phyloP scores from a whole-genome alignment of 495 filamentous ascomycete genomes.

The Aspergillus affinis region DNA sequence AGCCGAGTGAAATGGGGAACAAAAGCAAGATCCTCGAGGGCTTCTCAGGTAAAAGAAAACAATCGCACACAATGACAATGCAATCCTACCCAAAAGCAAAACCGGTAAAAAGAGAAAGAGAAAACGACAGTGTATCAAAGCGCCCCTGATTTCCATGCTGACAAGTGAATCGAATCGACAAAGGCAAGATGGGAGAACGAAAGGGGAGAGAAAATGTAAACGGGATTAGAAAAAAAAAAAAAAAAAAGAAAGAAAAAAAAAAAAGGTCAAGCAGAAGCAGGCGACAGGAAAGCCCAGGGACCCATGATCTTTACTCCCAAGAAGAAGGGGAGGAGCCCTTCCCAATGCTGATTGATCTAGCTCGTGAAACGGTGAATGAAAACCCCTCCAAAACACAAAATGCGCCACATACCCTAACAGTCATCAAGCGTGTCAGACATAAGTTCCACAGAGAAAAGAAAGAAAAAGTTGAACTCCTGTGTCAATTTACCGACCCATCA shows the following conservation, averaged over 20 bases:
- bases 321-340: slow-evolving; percentile 38
- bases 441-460: slow-evolving; percentile 26
- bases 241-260: too few relatives aligned
- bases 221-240: slow-evolving; percentile 16
- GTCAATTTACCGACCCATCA: slow-evolving; percentile 55
- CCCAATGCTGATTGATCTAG: slow-evolving; percentile 51
- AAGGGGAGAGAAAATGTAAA: slow-evolving; percentile 9
- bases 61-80: slow-evolving; percentile 36
- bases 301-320: slow-evolving; percentile 44
- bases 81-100: slow-evolving; percentile 36
- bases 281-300: slow-evolving; percentile 27
- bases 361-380: slow-evolving; percentile 33
- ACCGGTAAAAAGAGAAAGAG: slow-evolving; percentile 16
- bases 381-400: slow-evolving; percentile 28
- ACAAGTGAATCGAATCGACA: slow-evolving; percentile 17
- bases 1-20: slow-evolving; percentile 15
- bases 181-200: slow-evolving; percentile 6
- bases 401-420: slow-evolving; percentile 48
- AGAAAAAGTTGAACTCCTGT: slow-evolving; percentile 5
- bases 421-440: slow-evolving; percentile 53
- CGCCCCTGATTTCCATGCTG: slow-evolving; percentile 43
- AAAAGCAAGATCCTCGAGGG: slow-evolving; percentile 14
- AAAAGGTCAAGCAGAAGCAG: slow-evolving; percentile 19
- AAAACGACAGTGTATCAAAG: slow-evolving; percentile 25
- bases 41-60: slow-evolving; percentile 22